Percentiles rank a stretch among this genome's conserved stretches.
Evolutionary conservation across 2,329 filamentous ascomycete species (phyloP).

Genomic region (Aspergillus nomiae): DNA sequence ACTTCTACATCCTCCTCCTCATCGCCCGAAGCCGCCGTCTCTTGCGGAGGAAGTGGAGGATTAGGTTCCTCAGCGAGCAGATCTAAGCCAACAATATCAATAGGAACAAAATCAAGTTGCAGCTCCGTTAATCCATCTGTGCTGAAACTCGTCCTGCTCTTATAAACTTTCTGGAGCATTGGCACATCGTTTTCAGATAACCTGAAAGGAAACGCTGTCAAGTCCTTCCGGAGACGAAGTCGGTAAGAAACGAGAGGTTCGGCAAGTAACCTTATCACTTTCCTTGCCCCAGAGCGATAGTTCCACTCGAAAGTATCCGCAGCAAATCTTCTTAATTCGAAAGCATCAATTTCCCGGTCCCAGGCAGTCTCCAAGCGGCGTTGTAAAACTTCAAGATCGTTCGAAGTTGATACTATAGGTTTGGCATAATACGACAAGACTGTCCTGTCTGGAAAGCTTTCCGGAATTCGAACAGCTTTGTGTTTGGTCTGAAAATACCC

Average conservation of each 20-base stretch:
- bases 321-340: conserved; percentile 71
- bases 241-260: conserved; percentile 71
- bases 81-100: conserved; percentile 75
- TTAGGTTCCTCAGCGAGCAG: conserved; percentile 71
- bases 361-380: conserved; percentile 55
- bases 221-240: conserved; percentile 46
- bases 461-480: conserved; percentile 72
- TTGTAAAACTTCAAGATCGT: conserved; percentile 59
- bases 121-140: conserved; percentile 78
- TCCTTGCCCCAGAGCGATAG: conserved; percentile 74
- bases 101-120: conserved; percentile 75
- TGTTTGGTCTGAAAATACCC: conserved; percentile 78
- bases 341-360: conserved; percentile 65
- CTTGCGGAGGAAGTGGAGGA: conserved; percentile 44
- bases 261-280: conserved; percentile 79
- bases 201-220: conserved; percentile 36
- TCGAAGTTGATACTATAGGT: conserved; percentile 72
- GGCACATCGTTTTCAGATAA: conserved; percentile 50
- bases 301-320: conserved; percentile 85
- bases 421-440: conserved; percentile 85
- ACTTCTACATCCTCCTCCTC: conserved; percentile 36
- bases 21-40: conserved; percentile 30
- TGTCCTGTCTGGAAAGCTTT: conserved; percentile 76
- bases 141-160: conserved; percentile 67
- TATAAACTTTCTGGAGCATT: conserved; percentile 68